Evolutionary conservation across 2,329 filamentous ascomycete genomes (phyloP).

Genomic region (Endothia cerciana): DNA sequence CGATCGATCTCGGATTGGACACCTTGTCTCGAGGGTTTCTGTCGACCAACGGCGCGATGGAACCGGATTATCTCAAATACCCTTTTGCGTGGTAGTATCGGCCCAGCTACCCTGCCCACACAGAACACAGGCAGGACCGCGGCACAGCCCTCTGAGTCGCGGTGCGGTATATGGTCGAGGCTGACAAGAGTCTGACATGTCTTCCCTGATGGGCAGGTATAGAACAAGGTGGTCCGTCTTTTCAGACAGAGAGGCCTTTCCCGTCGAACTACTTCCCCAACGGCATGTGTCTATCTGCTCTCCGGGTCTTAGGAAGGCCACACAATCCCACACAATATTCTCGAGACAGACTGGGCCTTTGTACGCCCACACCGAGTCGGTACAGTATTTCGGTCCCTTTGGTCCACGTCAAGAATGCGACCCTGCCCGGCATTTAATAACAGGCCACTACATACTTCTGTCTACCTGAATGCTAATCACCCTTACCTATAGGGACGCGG

Average conservation of each 20-base stretch:
- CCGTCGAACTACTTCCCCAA: too few species aligned
- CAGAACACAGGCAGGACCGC: neutral
- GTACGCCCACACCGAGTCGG: neutral
- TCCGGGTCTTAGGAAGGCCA: neutral
- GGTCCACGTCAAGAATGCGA: constrained; percentile 7
- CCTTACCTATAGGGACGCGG: neutral
- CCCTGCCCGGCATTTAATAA: neutral
- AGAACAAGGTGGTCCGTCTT: too few species aligned
- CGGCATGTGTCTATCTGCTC: neutral
- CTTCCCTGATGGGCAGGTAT: constrained; percentile 2
- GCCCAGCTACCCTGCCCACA: neutral
- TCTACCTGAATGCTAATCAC: neutral
- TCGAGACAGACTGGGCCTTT: neutral
- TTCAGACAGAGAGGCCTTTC: too few species aligned
- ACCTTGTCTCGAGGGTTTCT: neutral
- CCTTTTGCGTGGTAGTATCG: neutral
- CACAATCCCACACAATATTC: neutral
- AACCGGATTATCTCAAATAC: constrained; percentile 4
- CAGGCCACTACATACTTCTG: neutral
- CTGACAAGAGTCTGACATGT: neutral
- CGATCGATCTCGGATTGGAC: neutral
- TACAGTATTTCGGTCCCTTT: constrained; percentile 13
- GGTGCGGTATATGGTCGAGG: neutral
- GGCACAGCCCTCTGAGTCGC: neutral
- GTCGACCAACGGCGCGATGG: neutral